Percentiles rank a stretch among this genome's conserved stretches.
These are phyloP conservation scores for Fusarium sarcochroum DNA, from an alignment of 2,329 filamentous ascomycete species.

Conservation along the genomic window DNA sequence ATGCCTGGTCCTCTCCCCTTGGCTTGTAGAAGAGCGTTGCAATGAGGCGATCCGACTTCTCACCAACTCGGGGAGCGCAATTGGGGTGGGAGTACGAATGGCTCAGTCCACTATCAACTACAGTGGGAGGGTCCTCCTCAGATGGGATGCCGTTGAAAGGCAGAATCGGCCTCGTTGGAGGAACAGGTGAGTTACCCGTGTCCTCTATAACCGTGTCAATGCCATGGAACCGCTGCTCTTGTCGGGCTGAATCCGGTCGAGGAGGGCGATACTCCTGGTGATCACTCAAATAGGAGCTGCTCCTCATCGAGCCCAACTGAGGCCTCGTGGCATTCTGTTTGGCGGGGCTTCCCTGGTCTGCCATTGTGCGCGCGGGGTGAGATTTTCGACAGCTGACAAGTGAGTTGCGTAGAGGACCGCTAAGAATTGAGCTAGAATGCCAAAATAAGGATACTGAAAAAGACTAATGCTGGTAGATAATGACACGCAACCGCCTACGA, in stretches of 20 bases:
- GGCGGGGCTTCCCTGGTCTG: conserved; percentile 51
- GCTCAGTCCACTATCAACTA: conserved; percentile 73
- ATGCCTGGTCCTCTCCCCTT: conserved; percentile 51
- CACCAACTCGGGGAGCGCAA: conserved; percentile 68
- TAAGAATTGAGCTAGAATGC: conserved; percentile 5
- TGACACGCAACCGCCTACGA: conserved; percentile 7
- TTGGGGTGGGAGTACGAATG: conserved; percentile 75
- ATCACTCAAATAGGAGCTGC: conserved; percentile 73
- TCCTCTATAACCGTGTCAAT: conserved; percentile 77
- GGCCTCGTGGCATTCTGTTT: conserved; percentile 59
- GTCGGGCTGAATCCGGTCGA: conserved; percentile 64
- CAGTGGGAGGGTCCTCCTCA: conserved; percentile 69
- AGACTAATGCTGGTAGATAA: conserved; percentile 6
- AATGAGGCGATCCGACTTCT: conserved; percentile 65
- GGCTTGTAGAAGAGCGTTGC: conserved; percentile 76
- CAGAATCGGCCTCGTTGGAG: conserved; percentile 59
- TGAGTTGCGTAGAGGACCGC: conserved; percentile 2
- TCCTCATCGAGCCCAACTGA: conserved; percentile 68
- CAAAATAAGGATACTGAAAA: conserved; percentile 10
- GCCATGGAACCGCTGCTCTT: conserved; percentile 66
- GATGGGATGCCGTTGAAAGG: conserved; percentile 74
- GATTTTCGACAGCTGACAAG: conserved; percentile 31
- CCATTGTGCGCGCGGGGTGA: conserved; percentile 49
- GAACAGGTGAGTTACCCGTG: conserved; percentile 55
- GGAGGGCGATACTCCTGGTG: conserved; percentile 75